These are phyloP conservation scores for Aureobasidium melanogenum DNA, from an alignment of 2,329 filamentous ascomycete species.

Conservation along the genomic window DNA sequence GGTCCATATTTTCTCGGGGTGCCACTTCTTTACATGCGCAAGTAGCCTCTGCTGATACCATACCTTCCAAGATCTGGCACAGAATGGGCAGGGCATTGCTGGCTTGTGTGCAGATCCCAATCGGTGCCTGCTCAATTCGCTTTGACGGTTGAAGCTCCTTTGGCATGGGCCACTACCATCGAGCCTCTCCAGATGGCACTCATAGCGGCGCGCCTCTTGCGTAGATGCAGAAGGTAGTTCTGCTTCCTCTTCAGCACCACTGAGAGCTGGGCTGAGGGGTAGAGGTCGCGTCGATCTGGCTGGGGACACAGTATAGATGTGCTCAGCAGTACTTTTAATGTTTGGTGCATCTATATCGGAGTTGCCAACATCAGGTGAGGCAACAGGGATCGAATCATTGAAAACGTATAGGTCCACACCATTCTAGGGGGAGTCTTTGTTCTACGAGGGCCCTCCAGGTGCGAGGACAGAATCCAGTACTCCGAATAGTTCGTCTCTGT, in stretches of 20 bases:
- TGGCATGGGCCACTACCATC: neutral
- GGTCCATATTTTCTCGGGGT: neutral
- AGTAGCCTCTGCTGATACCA: neutral
- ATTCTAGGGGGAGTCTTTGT: neutral
- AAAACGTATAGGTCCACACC: neutral
- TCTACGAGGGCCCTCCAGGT: neutral
- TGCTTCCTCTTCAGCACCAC: neutral
- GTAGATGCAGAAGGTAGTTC: neutral
- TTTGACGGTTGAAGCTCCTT: neutral
- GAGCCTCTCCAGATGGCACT: neutral
- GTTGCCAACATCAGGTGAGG: neutral
- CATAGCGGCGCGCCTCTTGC: neutral
- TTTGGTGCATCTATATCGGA: neutral
- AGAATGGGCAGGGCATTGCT: neutral
- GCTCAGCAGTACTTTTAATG: no score
- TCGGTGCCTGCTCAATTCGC: neutral
- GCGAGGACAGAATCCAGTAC: slow-evolving; percentile 32
- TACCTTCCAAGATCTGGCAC: neutral
- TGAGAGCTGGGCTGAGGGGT: neutral
- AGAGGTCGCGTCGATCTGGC: neutral
- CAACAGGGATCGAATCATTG: neutral
- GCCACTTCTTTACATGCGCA: neutral
- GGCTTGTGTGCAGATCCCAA: neutral
- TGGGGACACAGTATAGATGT: neutral
- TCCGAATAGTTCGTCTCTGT: slow-evolving; percentile 23